phyloP scores from a whole-genome alignment of 2,329 filamentous ascomycete species.

The Aspergillus sp. region DNA sequence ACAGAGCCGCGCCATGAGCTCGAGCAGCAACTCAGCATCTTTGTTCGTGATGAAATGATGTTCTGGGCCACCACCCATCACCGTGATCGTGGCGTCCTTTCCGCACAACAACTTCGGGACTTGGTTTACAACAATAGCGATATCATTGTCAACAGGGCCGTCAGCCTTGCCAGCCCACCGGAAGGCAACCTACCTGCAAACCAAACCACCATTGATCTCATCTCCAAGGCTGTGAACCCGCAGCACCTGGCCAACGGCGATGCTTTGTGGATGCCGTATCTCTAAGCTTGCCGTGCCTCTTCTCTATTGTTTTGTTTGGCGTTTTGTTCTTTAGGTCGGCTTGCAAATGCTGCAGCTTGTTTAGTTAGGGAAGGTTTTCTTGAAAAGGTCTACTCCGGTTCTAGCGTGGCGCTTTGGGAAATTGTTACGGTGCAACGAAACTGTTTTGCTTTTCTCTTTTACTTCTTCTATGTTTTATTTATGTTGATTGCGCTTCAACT shows the following conservation, averaged over 20 bases:
- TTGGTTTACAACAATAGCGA: slow-evolving; percentile 85
- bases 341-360: background rate
- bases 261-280: slow-evolving; percentile 95
- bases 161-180: slow-evolving; percentile 76
- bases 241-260: slow-evolving; percentile 85
- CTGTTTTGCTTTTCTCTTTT: slow-evolving; percentile 11
- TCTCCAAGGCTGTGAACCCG: slow-evolving; percentile 90
- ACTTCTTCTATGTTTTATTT: slow-evolving; percentile 13
- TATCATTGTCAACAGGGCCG: slow-evolving; percentile 84
- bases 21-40: slow-evolving; percentile 91
- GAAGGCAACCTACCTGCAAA: slow-evolving; percentile 83
- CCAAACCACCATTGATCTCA: slow-evolving; percentile 93
- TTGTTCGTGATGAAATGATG: slow-evolving; percentile 96
- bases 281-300: slow-evolving; percentile 51
- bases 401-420: slow-evolving; percentile 26
- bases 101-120: slow-evolving; percentile 70
- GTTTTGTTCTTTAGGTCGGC: slow-evolving; percentile 16
- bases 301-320: slow-evolving; percentile 13
- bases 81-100: slow-evolving; percentile 64
- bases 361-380: background rate
- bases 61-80: slow-evolving; percentile 90
- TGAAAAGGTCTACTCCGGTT: slow-evolving; percentile 9
- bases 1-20: slow-evolving; percentile 80
- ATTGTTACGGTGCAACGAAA: slow-evolving; percentile 17
- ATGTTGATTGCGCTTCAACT: slow-evolving; percentile 4